Conservation (phyloP, 805 yeast genomes). For the Tetrapisispora phaffii region DNA sequence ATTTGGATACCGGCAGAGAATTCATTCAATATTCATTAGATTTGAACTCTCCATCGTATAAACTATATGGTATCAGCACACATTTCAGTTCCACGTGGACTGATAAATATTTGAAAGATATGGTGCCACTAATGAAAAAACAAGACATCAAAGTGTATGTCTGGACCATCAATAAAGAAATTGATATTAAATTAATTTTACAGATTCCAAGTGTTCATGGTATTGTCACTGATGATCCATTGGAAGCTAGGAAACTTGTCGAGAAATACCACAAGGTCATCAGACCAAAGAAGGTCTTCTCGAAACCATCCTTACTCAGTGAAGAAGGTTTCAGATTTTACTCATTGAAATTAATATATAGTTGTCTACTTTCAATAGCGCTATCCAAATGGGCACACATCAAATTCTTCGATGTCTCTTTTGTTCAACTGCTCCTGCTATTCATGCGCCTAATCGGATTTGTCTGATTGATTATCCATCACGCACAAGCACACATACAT, state of each 20-base stretch:
- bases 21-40: constrained; percentile 32
- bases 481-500: neutral
- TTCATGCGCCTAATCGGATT: constrained; percentile 14
- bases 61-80: constrained; percentile 48
- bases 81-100: constrained; percentile 39
- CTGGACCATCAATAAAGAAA: constrained; percentile 44
- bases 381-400: constrained; percentile 20
- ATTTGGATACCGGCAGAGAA: constrained; percentile 26
- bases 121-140: constrained; percentile 26
- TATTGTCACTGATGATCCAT: constrained; percentile 26
- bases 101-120: constrained; percentile 23
- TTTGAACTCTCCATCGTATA: constrained; percentile 35
- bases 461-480: constrained; percentile 2
- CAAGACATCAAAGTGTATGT: constrained; percentile 33
- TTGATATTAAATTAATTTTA: constrained; percentile 21
- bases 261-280: neutral
- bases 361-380: constrained; percentile 12
- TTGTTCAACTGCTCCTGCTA: constrained; percentile 14
- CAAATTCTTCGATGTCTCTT: constrained; percentile 16
- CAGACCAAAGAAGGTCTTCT: constrained; percentile 6
- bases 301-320: constrained; percentile 11
- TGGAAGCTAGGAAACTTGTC: constrained; percentile 12
- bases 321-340: constrained; percentile 22
- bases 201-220: constrained; percentile 25
- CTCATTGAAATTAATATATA: constrained; percentile 13